Evolutionary conservation across 2,329 filamentous ascomycete genomes (phyloP).

Genomic region (Penicillium concentricum): DNA sequence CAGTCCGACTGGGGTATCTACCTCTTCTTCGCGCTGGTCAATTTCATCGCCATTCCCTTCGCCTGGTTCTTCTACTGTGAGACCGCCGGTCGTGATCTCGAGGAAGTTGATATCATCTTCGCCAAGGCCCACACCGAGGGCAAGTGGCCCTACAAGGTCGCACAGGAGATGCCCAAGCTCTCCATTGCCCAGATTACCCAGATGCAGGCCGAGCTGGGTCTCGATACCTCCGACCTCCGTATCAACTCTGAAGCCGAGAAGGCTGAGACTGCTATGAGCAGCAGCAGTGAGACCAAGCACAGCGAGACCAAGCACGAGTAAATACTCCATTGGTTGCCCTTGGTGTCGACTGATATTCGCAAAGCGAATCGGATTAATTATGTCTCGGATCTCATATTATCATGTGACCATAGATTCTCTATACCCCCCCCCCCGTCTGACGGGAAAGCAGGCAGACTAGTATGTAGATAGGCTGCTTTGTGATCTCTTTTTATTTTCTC

Average conservation of each 20-base stretch:
- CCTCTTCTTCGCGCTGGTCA: conserved; percentile 42
- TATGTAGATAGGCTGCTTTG: neutral
- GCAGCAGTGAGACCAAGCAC: conserved; percentile 11
- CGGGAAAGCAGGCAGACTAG: neutral
- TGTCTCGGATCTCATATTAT: conserved; percentile 5
- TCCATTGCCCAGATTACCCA: conserved; percentile 25
- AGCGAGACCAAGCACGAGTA: neutral
- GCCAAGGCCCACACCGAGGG: conserved; percentile 41
- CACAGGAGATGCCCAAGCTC: conserved; percentile 31
- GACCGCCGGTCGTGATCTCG: conserved; percentile 42
- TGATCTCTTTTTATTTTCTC: neutral
- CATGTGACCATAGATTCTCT: conserved; percentile 3
- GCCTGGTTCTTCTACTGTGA: conserved; percentile 54
- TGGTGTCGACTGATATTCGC: neutral
- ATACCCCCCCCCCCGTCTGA: neutral
- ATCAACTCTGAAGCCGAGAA: conserved; percentile 10
- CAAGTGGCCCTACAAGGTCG: conserved; percentile 29
- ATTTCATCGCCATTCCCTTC: conserved; percentile 47
- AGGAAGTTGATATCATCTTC: conserved; percentile 43
- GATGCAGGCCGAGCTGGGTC: conserved; percentile 25
- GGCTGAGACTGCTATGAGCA: conserved; percentile 22
- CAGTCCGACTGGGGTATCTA: conserved; percentile 39
- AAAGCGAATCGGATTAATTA: neutral
- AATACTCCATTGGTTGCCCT: neutral
- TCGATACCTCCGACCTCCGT: conserved; percentile 9